phyloP scores from a whole-genome alignment of 2,329 filamentous ascomycete species.

The Dactylellina drechsleri region DNA sequence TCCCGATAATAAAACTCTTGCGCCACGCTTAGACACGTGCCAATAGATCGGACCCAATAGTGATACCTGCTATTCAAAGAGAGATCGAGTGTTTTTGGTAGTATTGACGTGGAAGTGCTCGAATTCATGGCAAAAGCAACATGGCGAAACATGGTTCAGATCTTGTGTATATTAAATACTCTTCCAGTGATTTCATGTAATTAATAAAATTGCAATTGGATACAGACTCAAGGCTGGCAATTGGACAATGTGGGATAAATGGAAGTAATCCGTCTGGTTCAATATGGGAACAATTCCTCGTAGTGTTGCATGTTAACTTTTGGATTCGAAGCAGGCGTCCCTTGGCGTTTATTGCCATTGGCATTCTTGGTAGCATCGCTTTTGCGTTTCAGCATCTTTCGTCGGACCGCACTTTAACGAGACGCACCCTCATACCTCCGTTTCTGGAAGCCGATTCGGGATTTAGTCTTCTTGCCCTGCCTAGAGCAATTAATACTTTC shows the following conservation, averaged over 20 bases:
- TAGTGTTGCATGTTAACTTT: constrained; percentile 34
- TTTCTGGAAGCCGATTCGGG: neutral
- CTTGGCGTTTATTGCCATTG: too few species aligned
- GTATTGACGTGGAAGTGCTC: neutral
- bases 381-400: constrained; percentile 48
- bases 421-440: neutral
- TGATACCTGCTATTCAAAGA: too few species aligned
- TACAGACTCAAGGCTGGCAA: too few species aligned
- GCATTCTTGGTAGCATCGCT: constrained; percentile 35
- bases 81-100: too few species aligned
- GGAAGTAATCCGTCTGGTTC: too few species aligned
- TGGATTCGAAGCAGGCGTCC: constrained; percentile 8
- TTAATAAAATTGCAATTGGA: too few species aligned
- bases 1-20: constrained; percentile 50
- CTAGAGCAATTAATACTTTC: too few species aligned
- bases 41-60: neutral
- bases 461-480: neutral
- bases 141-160: too few species aligned
- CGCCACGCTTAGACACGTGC: constrained; percentile 29
- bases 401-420: constrained; percentile 50
- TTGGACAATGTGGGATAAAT: too few species aligned
- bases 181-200: too few species aligned
- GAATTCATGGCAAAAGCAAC: too few species aligned
- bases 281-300: neutral
- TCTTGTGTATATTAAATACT: too few species aligned